Conservation (phyloP, 805 yeast species). For the Candida chauliodis region DNA sequence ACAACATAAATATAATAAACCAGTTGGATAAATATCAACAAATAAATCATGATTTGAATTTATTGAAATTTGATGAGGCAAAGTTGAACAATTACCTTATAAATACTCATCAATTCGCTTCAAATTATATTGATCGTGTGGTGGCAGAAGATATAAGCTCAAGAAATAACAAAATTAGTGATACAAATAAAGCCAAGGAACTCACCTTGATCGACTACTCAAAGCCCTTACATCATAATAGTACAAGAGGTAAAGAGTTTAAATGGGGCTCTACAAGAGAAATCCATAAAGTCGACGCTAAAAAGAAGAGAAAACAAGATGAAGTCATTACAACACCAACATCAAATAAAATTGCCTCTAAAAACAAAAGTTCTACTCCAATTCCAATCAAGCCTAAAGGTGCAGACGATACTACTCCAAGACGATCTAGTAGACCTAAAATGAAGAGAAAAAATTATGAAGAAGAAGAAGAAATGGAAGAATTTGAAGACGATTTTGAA, state of each 20-base stretch:
- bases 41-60: constrained; percentile 12
- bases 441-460: constrained; percentile 7
- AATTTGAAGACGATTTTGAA: constrained; percentile 9
- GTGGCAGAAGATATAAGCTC: constrained; percentile 33
- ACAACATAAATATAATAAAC: constrained; percentile 8
- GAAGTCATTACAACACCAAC: not conserved
- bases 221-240: constrained; percentile 21
- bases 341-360: not conserved
- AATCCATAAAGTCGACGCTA: constrained; percentile 13
- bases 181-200: constrained; percentile 18
- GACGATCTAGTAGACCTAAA: constrained; percentile 10
- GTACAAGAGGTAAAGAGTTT: constrained; percentile 22
- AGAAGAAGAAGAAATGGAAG: constrained; percentile 9
- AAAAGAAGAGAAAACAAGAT: constrained; percentile 7
- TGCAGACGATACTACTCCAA: constrained; percentile 4
- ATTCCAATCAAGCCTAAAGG: constrained; percentile 5
- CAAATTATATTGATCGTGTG: constrained; percentile 33
- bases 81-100: constrained; percentile 14
- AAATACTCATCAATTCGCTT: constrained; percentile 21
- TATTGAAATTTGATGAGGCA: constrained; percentile 17
- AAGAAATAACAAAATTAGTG: constrained; percentile 18
- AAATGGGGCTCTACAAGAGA: constrained; percentile 28
- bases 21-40: constrained; percentile 9
- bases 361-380: not conserved
- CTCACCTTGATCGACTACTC: constrained; percentile 15